These are phyloP conservation scores for Collybia sp. DNA, from an alignment of 768 basidiomycete species.

Conservation along the genomic window DNA sequence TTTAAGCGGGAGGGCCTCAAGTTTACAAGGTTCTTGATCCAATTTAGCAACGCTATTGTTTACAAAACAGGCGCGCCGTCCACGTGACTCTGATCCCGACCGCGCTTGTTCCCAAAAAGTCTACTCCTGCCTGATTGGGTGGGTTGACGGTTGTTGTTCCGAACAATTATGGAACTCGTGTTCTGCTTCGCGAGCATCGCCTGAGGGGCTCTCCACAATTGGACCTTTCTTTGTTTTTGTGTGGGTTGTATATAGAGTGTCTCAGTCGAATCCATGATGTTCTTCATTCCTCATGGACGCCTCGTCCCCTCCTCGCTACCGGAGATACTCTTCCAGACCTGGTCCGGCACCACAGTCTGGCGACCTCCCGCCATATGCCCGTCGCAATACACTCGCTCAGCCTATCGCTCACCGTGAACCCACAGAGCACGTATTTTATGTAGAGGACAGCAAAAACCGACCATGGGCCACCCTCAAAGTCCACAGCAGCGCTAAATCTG, in stretches of 20 bases:
- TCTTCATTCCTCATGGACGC: conserved; percentile 33
- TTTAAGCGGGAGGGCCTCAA: no score
- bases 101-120: conserved; percentile 11
- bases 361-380: conserved; percentile 46
- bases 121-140: conserved; percentile 9
- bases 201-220: conserved; percentile 19
- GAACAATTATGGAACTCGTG: conserved; percentile 13
- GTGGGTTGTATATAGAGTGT: conserved; percentile 11
- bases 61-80: conserved; percentile 1
- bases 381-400: conserved; percentile 38
- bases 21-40: no score
- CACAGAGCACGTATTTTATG: conserved; percentile 42
- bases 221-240: conserved; percentile 24
- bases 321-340: conserved; percentile 44
- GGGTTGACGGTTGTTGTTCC: conserved; percentile 6
- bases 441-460: conserved; percentile 34
- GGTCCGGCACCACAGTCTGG: conserved; percentile 45
- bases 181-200: conserved; percentile 4
- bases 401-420: conserved; percentile 36
- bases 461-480: conserved; percentile 43
- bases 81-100: conserved; percentile 6
- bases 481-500: conserved; percentile 47
- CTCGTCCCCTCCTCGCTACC: conserved; percentile 44
- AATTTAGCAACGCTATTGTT: conserved; percentile 7
- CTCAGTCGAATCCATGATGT: neutral